phyloP scores from a whole-genome alignment of 2,329 filamentous ascomycete species.

The Penicillium rolfsii region DNA sequence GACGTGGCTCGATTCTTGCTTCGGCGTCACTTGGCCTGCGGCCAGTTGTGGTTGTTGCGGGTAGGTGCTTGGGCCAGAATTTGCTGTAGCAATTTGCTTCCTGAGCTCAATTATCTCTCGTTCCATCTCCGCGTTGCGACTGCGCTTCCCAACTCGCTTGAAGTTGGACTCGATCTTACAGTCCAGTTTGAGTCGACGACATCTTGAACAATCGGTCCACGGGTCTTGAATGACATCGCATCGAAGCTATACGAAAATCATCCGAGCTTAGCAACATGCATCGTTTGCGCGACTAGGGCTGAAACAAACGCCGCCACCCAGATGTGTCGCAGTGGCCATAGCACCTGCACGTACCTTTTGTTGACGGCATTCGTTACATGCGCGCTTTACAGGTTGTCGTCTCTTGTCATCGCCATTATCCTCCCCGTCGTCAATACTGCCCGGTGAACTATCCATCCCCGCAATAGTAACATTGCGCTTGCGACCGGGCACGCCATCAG shows the following conservation, averaged over 20 bases:
- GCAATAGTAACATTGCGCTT: slow-evolving; percentile 50
- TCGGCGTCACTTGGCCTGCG: slow-evolving; percentile 37
- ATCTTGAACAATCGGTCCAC: slow-evolving; percentile 64
- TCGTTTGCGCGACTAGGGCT: background rate
- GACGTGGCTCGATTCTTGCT: slow-evolving; percentile 43
- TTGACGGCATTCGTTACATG: slow-evolving; percentile 71
- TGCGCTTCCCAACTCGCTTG: slow-evolving; percentile 69
- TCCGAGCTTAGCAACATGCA: slow-evolving; percentile 12
- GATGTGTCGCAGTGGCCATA: slow-evolving; percentile 10
- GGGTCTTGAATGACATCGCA: slow-evolving; percentile 69
- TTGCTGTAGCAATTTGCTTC: slow-evolving; percentile 49
- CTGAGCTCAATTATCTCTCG: slow-evolving; percentile 57
- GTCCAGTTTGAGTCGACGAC: slow-evolving; percentile 63
- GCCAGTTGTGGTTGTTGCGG: slow-evolving; percentile 30
- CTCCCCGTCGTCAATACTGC: slow-evolving; percentile 50
- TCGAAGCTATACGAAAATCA: slow-evolving; percentile 55
- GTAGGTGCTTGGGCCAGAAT: slow-evolving; percentile 28
- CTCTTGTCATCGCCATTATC: slow-evolving; percentile 51
- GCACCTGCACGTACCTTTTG: slow-evolving; percentile 59
- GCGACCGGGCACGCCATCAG: slow-evolving; percentile 39
- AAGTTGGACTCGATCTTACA: slow-evolving; percentile 72
- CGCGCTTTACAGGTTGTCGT: slow-evolving; percentile 59
- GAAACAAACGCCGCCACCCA: slow-evolving; percentile 2
- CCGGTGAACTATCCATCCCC: slow-evolving; percentile 52
- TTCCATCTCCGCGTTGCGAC: slow-evolving; percentile 67